A percentile compares a stretch with the other conserved stretches of the same genome.
These are phyloP conservation scores for Penicillium italicum DNA, from an alignment of 2,329 filamentous ascomycete genomes.

Conservation along the genomic window DNA sequence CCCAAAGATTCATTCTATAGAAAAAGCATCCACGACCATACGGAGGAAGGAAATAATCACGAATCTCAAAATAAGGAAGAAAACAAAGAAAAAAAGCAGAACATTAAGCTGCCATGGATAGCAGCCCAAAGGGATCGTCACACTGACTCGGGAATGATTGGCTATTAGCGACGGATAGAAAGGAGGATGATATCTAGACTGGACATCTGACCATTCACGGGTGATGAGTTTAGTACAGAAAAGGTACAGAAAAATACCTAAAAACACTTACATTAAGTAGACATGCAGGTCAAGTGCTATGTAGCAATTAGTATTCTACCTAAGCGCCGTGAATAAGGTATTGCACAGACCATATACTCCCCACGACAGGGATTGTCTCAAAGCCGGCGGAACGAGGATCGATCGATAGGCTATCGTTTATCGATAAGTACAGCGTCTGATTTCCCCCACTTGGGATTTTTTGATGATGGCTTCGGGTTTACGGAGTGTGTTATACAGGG, in stretches of 20 bases:
- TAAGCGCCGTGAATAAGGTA: slow-evolving; percentile 7
- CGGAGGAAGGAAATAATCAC: neutral
- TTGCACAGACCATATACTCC: slow-evolving; percentile 9
- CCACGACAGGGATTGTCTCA: slow-evolving; percentile 9
- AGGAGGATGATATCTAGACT: slow-evolving; percentile 6
- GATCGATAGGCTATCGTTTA: slow-evolving; percentile 18
- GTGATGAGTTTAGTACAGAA: neutral
- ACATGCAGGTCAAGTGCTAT: neutral
- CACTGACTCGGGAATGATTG: slow-evolving; percentile 12
- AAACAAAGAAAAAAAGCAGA: neutral
- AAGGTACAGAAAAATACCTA: neutral
- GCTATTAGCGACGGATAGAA: slow-evolving; percentile 2
- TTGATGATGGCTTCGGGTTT: neutral
- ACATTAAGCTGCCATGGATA: neutral
- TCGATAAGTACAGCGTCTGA: slow-evolving; percentile 13
- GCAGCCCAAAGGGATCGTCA: slow-evolving; percentile 7
- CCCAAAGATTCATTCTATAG: slow-evolving; percentile 6
- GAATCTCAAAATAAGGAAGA: neutral
- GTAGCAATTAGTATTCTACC: neutral
- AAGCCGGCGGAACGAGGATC: slow-evolving; percentile 3
- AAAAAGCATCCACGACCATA: neutral
- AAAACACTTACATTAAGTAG: neutral
- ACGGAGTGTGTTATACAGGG: neutral
- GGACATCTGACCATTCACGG: slow-evolving; percentile 2
- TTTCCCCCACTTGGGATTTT: neutral